These are phyloP conservation scores for Calonectria ilicicola DNA, from an alignment of 2,329 filamentous ascomycete species.

Conservation along the genomic window DNA sequence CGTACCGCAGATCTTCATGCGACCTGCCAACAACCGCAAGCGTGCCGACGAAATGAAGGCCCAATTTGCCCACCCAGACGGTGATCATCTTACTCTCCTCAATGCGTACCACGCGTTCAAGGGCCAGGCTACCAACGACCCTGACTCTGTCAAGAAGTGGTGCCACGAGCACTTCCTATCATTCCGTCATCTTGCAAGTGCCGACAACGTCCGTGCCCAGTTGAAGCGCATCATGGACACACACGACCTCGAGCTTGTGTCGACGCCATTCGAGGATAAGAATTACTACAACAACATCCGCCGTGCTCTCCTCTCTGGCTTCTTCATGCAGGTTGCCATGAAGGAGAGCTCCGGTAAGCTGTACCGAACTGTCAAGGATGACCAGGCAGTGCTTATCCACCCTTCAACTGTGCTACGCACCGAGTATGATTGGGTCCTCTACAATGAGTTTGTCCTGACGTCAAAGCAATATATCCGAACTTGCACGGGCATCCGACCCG, in stretches of 20 bases:
- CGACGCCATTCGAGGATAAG: conserved; percentile 92
- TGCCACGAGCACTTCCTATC: conserved; percentile 97
- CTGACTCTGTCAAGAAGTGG: conserved; percentile 84
- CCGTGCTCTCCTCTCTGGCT: conserved; percentile 89
- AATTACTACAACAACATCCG: conserved; percentile 99
- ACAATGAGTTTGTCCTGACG: conserved; percentile 98
- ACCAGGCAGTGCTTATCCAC: conserved; percentile 92
- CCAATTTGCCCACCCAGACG: conserved; percentile 90
- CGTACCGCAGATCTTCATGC: conserved; percentile 93
- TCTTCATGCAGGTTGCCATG: conserved; percentile 99
- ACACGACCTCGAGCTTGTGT: conserved; percentile 85
- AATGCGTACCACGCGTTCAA: conserved; percentile 99
- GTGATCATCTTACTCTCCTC: conserved; percentile 94
- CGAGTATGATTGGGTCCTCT: conserved; percentile 96
- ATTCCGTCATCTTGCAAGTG: conserved; percentile 87
- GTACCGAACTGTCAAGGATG: conserved; percentile 96
- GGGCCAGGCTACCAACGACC: conserved; percentile 69
- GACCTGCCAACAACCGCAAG: conserved; percentile 86
- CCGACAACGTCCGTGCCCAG: conserved; percentile 93
- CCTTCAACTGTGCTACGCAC: conserved; percentile 90
- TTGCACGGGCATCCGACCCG: conserved; percentile 89
- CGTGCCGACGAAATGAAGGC: conserved; percentile 98
- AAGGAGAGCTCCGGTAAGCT: conserved; percentile 88
- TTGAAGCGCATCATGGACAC: conserved; percentile 98
- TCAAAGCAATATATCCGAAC: conserved; percentile 98